These are phyloP conservation scores for Colletotrichum phormii DNA, from an alignment of 2,329 filamentous ascomycete genomes.

Conservation along the genomic window DNA sequence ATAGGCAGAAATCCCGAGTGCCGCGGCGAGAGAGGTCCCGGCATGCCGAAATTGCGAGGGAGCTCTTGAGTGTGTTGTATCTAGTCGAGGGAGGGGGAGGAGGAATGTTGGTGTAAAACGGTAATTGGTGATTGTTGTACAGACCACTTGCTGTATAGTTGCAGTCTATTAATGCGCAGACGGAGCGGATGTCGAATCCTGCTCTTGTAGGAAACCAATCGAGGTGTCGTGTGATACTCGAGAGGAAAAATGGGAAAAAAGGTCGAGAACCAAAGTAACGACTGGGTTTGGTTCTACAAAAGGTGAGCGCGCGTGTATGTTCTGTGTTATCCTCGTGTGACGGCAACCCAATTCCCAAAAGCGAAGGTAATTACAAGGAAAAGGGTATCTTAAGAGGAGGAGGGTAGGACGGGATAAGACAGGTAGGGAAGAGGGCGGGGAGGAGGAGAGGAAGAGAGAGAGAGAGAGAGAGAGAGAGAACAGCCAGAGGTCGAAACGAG, in stretches of 20 bases:
- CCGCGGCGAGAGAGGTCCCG: slow-evolving; percentile 49
- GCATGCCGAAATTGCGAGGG: slow-evolving; percentile 35
- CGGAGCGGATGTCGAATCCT: slow-evolving; percentile 34
- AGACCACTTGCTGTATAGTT: slow-evolving; percentile 10
- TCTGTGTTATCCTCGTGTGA: slow-evolving; percentile 5
- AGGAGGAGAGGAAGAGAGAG: slow-evolving; percentile 18
- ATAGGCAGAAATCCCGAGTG: slow-evolving; percentile 60
- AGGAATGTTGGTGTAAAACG: slow-evolving; percentile 13
- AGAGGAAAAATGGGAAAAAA: neutral
- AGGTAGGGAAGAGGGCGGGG: slow-evolving; percentile 14
- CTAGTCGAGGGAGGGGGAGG: slow-evolving; percentile 17
- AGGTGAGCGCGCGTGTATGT: slow-evolving; percentile 6
- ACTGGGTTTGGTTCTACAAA: slow-evolving; percentile 18
- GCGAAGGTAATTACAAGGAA: slow-evolving; percentile 35
- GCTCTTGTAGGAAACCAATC: slow-evolving; percentile 8
- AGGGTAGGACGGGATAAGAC: slow-evolving; percentile 17
- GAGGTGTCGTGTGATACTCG: slow-evolving; percentile 10
- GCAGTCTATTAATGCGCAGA: slow-evolving; percentile 23
- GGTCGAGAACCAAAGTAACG: slow-evolving; percentile 20
- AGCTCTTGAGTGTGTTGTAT: neutral
- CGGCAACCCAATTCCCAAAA: slow-evolving; percentile 26
- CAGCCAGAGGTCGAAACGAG: slow-evolving; percentile 23
- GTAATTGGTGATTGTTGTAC: neutral
- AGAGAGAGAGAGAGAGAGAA: slow-evolving; percentile 12
- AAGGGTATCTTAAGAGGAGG: slow-evolving; percentile 26